These are phyloP conservation scores for Diaporthe amygdali DNA, from an alignment of 2,329 filamentous ascomycete species.

Conservation along the genomic window DNA sequence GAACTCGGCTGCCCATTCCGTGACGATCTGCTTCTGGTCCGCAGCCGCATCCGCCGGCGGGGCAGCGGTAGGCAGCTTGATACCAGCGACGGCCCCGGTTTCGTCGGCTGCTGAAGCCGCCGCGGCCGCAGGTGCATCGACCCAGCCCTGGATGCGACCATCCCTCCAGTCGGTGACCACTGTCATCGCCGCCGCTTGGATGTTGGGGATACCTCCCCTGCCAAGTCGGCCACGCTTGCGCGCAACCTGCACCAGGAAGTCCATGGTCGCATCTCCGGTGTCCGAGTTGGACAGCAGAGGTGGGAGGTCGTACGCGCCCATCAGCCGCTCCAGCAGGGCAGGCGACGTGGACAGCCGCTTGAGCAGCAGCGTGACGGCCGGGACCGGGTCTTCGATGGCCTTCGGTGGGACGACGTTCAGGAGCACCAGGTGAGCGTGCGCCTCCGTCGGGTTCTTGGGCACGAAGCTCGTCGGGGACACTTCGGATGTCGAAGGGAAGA, in stretches of 20 bases:
- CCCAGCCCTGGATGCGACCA: conserved; percentile 92
- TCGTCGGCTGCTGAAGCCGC: conserved; percentile 34
- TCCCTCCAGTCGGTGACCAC: conserved; percentile 98
- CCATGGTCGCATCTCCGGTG: conserved; percentile 79
- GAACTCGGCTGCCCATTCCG: conserved; percentile 93
- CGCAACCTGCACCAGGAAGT: conserved; percentile 94
- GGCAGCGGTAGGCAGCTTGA: conserved; percentile 36
- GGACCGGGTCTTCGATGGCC: conserved; percentile 90
- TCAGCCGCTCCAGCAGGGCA: conserved; percentile 78
- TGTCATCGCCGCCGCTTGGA: conserved; percentile 85
- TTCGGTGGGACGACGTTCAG: conserved; percentile 92
- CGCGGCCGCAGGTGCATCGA: conserved; percentile 68
- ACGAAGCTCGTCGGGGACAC: conserved; percentile 45
- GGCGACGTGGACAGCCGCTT: conserved; percentile 76
- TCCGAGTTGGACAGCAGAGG: conserved; percentile 71
- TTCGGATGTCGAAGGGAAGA: conserved; percentile 75
- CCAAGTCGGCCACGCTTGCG: conserved; percentile 89
- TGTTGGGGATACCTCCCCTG: conserved; percentile 87
- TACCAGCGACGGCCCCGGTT: conserved; percentile 12
- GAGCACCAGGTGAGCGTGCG: conserved; percentile 84
- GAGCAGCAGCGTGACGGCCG: conserved; percentile 84
- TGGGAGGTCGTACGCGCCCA: conserved; percentile 83
- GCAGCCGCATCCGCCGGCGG: conserved; percentile 53
- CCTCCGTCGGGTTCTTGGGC: conserved; percentile 68
- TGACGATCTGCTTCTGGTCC: conserved; percentile 86